Evolutionary conservation across 2,329 filamentous ascomycete genomes (phyloP), one percentile per base, ranked within the genome.

Genomic region (Emergomyces pasteurianus): DNA sequence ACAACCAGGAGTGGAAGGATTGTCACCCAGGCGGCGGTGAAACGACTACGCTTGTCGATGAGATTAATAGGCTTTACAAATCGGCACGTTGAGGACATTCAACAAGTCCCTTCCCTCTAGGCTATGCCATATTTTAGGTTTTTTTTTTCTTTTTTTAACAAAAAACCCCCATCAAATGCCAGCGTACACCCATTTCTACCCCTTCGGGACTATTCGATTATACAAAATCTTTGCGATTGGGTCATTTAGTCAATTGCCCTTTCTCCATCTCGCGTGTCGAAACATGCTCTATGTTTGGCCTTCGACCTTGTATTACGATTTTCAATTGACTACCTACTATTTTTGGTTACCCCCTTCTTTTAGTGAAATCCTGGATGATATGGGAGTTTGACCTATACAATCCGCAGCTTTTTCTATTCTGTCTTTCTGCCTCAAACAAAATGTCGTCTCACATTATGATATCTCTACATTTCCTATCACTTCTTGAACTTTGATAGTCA

Each of bases 1-100:
- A 97, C 72, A 83, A 77, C 28, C 87, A 86, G 14, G 71, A 87
- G 69, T 97, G 92, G 90, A 86, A 78, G 61, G 82, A 94, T 65
- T 96, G 92, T 72, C 84, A 86, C 3, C 80, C 68, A 87, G 89
- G 56, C 68, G 74, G 74, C 5, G 74, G 72, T 56, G 66, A 75
- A n/a, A 73, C 76, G 6, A 66, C 71, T 66, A 87, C 91, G 69
- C 80, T 97, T 59, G 83, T 95, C 59, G 78, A 84, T 67, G 86
- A 89, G 74, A 84, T 97, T 64, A 83, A 92, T 78, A 85, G 85
- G 74, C 79, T 89, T 62, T 89, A 85, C 72, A 65, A 69, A 50
- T 67, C 72, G 62, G 68, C 42, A 73, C 72, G 53, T 23, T 47
- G 34, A 36, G 34, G 34, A 10, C 34, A 36, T 36, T 36, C 34